Base-by-base conservation (phyloP, 208 protist genomes). In the Trypanosoma conorhini region DNA sequence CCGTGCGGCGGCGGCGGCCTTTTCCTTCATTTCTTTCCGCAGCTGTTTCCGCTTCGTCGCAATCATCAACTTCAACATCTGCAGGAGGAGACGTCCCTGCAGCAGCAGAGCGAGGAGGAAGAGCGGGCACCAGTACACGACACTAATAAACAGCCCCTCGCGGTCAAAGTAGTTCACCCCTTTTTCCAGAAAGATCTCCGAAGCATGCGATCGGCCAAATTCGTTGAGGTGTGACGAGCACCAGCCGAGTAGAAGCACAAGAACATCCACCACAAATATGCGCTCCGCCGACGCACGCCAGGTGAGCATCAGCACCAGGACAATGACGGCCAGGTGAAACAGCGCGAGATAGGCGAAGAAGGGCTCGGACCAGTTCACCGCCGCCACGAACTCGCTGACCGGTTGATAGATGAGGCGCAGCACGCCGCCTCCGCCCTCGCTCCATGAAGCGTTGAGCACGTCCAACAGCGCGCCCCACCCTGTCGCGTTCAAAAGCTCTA, bases 151-250 rank as follows among this genome's bases (percentile, higher is more conserved):
- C 22, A 87, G 54, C 10, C 82, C 85, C 22, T 64, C 64, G n/a
- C 80, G 72, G 9, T 89, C 84, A 84, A 96, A 93, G 72, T 96
- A 96, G 61, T 92, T 91, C 8, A 80, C 67, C 0, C 74, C 62
- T 17, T 76, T 67, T 48, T 83, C 81, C 21, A 35, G 21, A 66
- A 96, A 92, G 19, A 93, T 31, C 12, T 42, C 19, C 0, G 51
- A 35, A 0, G 69, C 78, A 62, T 91, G 68, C 8, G 48, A 60
- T 19, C 62, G 63, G 24, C 85, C 82, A 1, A 66, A 62, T 0
- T 60, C 48, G 60, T 89, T 91, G 13, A 91, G 59, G 24, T 61
- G 63, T 10, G 76, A 72, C 33, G 75, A 72, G 54, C 60, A 60
- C 33, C 75, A 78, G 22, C 70, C 75, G 15, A 86, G 57, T 3